These are phyloP conservation scores for Betula pendula DNA, from an alignment of 306 rosid species.

Conservation along the genomic window DNA sequence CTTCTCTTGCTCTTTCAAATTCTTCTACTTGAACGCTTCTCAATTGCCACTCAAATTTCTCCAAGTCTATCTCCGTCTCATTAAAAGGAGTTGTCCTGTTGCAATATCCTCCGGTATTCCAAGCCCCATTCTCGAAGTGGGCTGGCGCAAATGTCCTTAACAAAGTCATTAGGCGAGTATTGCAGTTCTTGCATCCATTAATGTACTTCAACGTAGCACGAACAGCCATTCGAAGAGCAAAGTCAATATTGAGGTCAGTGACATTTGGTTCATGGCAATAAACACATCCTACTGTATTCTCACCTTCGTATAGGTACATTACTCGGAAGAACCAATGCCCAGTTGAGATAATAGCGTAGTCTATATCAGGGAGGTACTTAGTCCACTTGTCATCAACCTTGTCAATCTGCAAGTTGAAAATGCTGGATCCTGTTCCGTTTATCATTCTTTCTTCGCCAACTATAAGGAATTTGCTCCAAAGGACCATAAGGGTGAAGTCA, in stretches of 20 bases:
- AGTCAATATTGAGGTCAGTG: conserved; percentile 30
- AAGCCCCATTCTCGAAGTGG: conserved; percentile 70
- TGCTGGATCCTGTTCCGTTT: conserved; percentile 63
- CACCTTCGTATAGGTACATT: conserved; percentile 47
- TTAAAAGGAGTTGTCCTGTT: conserved; percentile 58
- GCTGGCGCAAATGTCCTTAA: conserved; percentile 87
- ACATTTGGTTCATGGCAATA: conserved; percentile 59
- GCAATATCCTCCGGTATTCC: conserved; percentile 86
- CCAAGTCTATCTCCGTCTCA: conserved; percentile 33
- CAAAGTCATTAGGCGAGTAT: conserved; percentile 34
- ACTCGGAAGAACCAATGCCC: conserved; percentile 86
- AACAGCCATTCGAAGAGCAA: conserved; percentile 52
- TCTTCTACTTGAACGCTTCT: conserved; percentile 67
- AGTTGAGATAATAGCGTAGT: conserved; percentile 62
- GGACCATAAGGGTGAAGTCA: conserved; percentile 55
- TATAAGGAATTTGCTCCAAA: conserved; percentile 77
- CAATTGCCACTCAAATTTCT: conserved; percentile 52
- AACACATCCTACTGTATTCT: conserved; percentile 50
- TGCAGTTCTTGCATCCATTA: conserved; percentile 44
- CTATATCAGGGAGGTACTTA: conserved; percentile 46
- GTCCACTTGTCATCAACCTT: conserved; percentile 58
- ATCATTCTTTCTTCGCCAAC: conserved; percentile 59
- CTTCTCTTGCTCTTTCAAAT: conserved; percentile 41
- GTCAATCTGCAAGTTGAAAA: conserved; percentile 61
- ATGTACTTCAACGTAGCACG: conserved; percentile 49